These are phyloP conservation scores for Citrullus amarus DNA, from an alignment of 306 rosid genomes.

Conservation along the genomic window DNA sequence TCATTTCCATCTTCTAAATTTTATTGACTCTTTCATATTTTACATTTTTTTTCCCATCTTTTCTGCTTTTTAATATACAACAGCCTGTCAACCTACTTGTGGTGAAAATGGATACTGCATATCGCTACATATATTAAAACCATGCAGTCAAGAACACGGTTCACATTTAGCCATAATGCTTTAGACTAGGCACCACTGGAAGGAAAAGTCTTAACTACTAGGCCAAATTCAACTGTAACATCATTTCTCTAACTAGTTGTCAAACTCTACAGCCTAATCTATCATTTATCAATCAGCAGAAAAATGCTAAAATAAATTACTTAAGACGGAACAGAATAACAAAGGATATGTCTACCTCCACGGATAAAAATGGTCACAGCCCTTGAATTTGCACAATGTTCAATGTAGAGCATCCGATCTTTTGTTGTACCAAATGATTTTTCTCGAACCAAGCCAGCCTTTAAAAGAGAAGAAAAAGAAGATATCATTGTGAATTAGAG, in stretches of 20 bases:
- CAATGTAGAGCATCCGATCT: conserved; percentile 93
- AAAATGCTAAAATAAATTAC: neutral
- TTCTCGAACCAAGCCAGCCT: conserved; percentile 97
- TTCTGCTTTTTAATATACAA: neutral
- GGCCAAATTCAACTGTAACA: neutral
- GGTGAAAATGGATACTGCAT: neutral
- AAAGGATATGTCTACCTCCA: conserved; percentile 44
- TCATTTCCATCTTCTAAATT: neutral
- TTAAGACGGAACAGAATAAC: neutral
- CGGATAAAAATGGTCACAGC: conserved; percentile 88
- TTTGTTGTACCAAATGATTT: conserved; percentile 92
- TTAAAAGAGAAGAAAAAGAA: neutral
- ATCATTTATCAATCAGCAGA: neutral
- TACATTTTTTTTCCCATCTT: neutral
- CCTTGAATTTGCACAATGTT: conserved; percentile 94
- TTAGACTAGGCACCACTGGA: neutral
- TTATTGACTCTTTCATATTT: neutral
- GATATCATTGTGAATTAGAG: conserved; percentile 1
- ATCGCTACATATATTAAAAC: neutral
- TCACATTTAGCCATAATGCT: neutral
- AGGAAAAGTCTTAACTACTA: no score
- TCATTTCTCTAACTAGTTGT: neutral
- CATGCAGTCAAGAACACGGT: neutral
- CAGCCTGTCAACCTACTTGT: neutral
- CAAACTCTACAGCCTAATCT: neutral